A percentile compares a stretch with the other conserved stretches of the same genome.
Conservation (phyloP, 2,329 filamentous ascomycete genomes). For the Myriosclerotinia curreyana region DNA sequence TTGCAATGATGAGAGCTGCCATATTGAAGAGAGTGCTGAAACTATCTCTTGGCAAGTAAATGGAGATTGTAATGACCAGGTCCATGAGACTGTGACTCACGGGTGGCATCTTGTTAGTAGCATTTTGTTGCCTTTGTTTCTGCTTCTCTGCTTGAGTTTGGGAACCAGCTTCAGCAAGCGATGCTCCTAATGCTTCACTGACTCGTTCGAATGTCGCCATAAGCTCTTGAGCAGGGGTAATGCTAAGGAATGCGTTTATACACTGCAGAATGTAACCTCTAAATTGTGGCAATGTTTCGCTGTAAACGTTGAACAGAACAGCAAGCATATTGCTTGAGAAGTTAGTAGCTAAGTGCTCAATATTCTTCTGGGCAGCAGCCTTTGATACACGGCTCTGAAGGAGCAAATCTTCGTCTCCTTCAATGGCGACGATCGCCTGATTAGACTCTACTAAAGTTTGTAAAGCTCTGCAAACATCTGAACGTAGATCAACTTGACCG, state of each 20-base stretch:
- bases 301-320: conserved; percentile 99
- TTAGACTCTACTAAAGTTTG: conserved; percentile 90
- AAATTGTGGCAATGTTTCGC: conserved; percentile 88
- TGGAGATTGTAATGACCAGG: conserved; percentile 90
- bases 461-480: conserved; percentile 82
- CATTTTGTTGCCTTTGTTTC: conserved; percentile 56
- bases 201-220: conserved; percentile 87
- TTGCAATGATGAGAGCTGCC: conserved; percentile 76
- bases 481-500: conserved; percentile 80
- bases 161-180: conserved; percentile 57
- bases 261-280: conserved; percentile 88
- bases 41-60: conserved; percentile 84
- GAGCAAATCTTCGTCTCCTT: conserved; percentile 64
- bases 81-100: conserved; percentile 96
- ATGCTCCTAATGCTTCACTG: conserved; percentile 73
- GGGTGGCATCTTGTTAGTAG: conserved; percentile 74
- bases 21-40: conserved; percentile 85
- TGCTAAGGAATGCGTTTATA: conserved; percentile 91
- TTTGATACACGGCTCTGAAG: conserved; percentile 77
- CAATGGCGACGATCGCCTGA: conserved; percentile 70
- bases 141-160: conserved; percentile 64
- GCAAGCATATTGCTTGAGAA: conserved; percentile 88
- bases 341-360: conserved; percentile 71
- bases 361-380: conserved; percentile 70
- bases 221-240: conserved; percentile 74